Base-by-base conservation (phyloP, 2,329 filamentous ascomycete genomes). In the Fusarium nisikadoi region DNA sequence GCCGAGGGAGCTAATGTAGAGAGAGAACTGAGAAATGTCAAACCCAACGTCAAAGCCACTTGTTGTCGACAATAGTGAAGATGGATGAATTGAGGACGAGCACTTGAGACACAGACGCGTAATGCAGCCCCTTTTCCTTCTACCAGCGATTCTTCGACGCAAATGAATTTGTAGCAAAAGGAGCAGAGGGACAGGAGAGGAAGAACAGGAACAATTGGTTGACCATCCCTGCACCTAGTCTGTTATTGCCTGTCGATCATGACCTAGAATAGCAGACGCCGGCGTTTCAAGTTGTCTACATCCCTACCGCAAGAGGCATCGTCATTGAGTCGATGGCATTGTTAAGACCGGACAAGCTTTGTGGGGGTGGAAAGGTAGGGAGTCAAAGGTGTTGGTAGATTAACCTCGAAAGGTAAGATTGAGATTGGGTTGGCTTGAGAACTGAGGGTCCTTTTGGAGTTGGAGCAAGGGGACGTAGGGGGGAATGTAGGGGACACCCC, bases 321-420 rank as follows among this genome's bases (percentile, higher is more conserved):
- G 65, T 70, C 62, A 65, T 75, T 50, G 50, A 65, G 58, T 62
- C 68, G 75, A 71, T 70, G 68, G 69, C 72, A 75, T 78, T 81
- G 79, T 80, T 79, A 80, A 80, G 79, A 78, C 78, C 42, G 75
- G 80, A 81, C 79, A 82, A 81, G 80, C 80, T 82, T 81, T 81
- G 76, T 78, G 75, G 78, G 73, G 75, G 70, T 68, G 70, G 66
- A 54, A 66, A 55, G 58, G 47, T 62, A 35, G 36, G 42, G 62
- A 35, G 27, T 23, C n/a, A 33, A 68, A 67, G 66, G 68, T 58
- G 58, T 67, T 65, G 23, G 53, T 65, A 60, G 70, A 65, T 71
- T 67, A 69, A 71, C 45, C 57, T 63, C 56, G n/a, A 58, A 31
- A 58, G 45, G 59, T 42, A 47, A 60, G 70, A 71, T 71, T 46